A percentile compares a stretch with the other conserved stretches of the same genome.
These are phyloP conservation scores for Hemisphaericaspora xylanilytica DNA, from an alignment of 1,139 yeast genomes.

Conservation along the genomic window DNA sequence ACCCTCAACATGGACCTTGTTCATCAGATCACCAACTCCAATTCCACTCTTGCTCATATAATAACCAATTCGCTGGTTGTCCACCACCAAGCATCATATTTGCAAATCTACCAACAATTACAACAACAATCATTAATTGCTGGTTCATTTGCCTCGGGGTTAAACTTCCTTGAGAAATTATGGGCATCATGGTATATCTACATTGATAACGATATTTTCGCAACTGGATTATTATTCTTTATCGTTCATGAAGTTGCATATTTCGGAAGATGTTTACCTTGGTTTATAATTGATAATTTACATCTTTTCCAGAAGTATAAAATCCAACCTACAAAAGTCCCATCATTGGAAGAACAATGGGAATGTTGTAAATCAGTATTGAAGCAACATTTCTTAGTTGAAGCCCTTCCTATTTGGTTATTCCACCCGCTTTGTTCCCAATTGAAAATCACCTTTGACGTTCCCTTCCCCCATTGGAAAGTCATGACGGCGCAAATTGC, in stretches of 20 bases:
- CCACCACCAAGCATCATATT: constrained; percentile 1
- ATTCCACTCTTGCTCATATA: constrained; percentile 6
- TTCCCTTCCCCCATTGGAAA: constrained; percentile 73
- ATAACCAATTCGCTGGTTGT: constrained; percentile 4
- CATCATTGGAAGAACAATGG: constrained; percentile 81
- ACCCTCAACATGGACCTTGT: constrained; percentile 7
- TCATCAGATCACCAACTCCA: constrained; percentile 4
- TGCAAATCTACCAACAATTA: constrained; percentile 4
- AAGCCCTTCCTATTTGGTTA: constrained; percentile 93
- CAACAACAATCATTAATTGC: constrained; percentile 4
- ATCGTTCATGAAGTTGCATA: constrained; percentile 74
- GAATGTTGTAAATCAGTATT: constrained; percentile 84
- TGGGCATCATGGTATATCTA: constrained; percentile 83
- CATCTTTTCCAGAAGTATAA: constrained; percentile 74
- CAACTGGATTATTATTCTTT: constrained; percentile 80
- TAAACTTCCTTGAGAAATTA: constrained; percentile 41
- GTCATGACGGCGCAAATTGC: constrained; percentile 64
- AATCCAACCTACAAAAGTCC: constrained; percentile 77
- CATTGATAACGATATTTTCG: constrained; percentile 72
- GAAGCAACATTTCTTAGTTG: constrained; percentile 82
- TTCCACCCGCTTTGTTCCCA: constrained; percentile 85
- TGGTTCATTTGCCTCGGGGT: constrained; percentile 2
- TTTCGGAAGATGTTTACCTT: constrained; percentile 81
- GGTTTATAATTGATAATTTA: constrained; percentile 74
- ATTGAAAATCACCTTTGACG: constrained; percentile 70